Conservation (phyloP, 1,139 yeast genomes). For the Nadsonia commutata region DNA sequence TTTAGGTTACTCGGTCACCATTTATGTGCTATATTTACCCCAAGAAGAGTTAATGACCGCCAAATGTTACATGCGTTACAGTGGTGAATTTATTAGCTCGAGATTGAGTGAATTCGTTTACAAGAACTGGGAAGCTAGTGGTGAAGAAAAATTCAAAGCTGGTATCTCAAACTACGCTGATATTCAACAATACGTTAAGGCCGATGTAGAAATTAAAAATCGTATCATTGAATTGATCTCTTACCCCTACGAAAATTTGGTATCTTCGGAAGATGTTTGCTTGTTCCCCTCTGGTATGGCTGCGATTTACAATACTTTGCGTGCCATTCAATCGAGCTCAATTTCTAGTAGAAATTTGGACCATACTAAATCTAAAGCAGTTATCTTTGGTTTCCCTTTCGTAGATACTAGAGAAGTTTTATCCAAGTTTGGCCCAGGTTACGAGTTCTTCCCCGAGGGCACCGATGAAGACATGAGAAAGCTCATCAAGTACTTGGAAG, state of each 20-base stretch:
- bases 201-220: neutral
- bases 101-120: neutral
- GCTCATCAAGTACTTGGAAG: neutral
- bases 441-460: neutral
- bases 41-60: neutral
- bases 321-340: neutral
- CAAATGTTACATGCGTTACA: neutral
- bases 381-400: neutral
- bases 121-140: neutral
- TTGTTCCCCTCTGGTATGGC: neutral
- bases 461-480: neutral
- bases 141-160: neutral
- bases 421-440: neutral
- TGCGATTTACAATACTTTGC: neutral
- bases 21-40: neutral
- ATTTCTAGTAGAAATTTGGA: neutral
- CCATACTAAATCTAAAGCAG: neutral
- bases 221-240: neutral
- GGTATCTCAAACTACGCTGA: neutral
- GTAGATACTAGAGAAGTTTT: neutral
- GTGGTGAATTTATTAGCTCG: neutral
- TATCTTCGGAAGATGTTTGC: neutral
- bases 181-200: neutral
- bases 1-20: neutral
- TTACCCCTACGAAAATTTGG: neutral